Base-by-base conservation (phyloP, 2,329 filamentous ascomycete genomes). In the Talaromyces sp. region DNA sequence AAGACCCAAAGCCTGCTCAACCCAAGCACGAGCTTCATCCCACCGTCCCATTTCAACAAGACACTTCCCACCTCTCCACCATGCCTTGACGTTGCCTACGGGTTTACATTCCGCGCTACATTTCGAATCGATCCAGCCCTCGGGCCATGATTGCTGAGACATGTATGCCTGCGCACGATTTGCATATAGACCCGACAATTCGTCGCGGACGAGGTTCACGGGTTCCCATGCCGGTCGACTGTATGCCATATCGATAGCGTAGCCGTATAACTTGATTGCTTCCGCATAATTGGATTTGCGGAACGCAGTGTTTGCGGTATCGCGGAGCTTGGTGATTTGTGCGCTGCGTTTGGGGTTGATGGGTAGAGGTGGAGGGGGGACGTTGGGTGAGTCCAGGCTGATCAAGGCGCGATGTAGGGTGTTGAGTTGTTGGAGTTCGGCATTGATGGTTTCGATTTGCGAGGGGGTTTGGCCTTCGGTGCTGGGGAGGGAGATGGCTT, bases 81-180 rank as follows among this genome's bases (percentile, higher is more conserved):
- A 98, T 0, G 89, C 93, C 86, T 98, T 98, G 1, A 91, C 88
- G 77, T 99, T 98, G 45, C 90, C 93, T 49, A 89, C 85, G 70
- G 88, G 86, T 84, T 94, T 93, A 68, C 92, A 89, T 83, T 97
- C 93, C 51, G 97, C 90, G 76, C 91, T 95, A 34, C 88, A 86
- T 81, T 96, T 90, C 3, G 93, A 93, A 79, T 99, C 95, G 5
- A 92, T 84, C n/a, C 90, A 86, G 5, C 88, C 95, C 80, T 95
- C 92, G 0, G 91, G 85, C 93, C 94, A 98, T 70, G 85, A 85
- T 78, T 89, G 86, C 77, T 90, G 80, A 19, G 88, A 89, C 89
- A 97, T 96, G 78, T 94, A 86, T 67, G 92, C 92, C 84, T 97
- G 93, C 64, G 93, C 92, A 64, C 95, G 85, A 79, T 97, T 97